Evolutionary conservation across 768 basidiomycete species (phyloP).

Genomic region (Pilatotrama ljubarskyi): DNA sequence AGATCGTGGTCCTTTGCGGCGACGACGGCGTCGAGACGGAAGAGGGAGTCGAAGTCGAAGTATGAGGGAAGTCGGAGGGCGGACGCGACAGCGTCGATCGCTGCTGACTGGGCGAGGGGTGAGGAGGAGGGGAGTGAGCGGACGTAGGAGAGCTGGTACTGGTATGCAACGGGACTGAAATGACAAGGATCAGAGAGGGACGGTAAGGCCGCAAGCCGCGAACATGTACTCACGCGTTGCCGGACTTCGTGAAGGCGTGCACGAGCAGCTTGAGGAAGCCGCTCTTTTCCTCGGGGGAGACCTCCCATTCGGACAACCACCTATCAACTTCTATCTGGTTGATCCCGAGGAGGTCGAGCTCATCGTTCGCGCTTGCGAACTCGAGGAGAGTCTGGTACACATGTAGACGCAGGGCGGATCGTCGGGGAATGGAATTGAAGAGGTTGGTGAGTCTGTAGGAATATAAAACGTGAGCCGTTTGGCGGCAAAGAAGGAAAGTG

Average conservation of each 20-base stretch:
- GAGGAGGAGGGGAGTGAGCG: conserved; percentile 59
- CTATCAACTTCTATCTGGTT: conserved; percentile 63
- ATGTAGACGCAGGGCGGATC: conserved; percentile 59
- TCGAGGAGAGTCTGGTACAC: conserved; percentile 66
- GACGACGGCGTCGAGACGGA: conserved; percentile 73
- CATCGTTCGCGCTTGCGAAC: conserved; percentile 57
- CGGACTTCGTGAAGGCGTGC: conserved; percentile 56
- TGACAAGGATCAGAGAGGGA: background rate
- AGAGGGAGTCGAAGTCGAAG: conserved; percentile 81
- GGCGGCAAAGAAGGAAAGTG: background rate
- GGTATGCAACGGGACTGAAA: conserved; percentile 58
- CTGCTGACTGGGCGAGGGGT: conserved; percentile 50
- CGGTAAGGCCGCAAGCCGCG: too few species aligned
- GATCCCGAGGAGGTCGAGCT: conserved; percentile 62
- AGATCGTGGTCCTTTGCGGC: conserved; percentile 67
- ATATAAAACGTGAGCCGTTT: background rate
- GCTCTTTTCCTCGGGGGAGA: conserved; percentile 61
- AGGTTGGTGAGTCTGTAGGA: conserved; percentile 69
- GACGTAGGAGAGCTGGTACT: conserved; percentile 63
- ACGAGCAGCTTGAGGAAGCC: conserved; percentile 65
- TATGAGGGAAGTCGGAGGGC: conserved; percentile 65
- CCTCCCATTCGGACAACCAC: conserved; percentile 78
- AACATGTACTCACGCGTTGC: conserved; percentile 51
- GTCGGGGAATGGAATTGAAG: conserved; percentile 73
- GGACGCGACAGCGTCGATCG: conserved; percentile 58